A percentile compares a stretch with the other conserved stretches of the same genome.
Evolutionary conservation across 805 yeast genomes (phyloP).

Genomic region (Starmera dryadoides): DNA sequence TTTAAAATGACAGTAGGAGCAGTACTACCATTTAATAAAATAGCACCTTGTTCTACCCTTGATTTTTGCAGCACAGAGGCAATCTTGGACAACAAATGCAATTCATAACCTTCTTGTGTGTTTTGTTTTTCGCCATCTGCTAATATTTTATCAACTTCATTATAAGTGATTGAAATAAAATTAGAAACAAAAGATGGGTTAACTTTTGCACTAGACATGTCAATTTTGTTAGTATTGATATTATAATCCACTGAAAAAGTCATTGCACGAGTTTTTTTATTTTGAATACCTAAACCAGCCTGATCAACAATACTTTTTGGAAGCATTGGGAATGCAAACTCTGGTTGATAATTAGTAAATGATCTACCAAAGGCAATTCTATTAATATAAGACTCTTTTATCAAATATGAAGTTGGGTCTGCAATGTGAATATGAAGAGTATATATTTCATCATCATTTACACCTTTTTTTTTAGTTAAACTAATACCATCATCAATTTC

Average conservation of each 20-base stretch:
- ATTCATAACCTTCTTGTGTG: constrained; percentile 23
- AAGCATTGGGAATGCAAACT: constrained; percentile 58
- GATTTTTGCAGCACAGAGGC: constrained; percentile 20
- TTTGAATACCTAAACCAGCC: constrained; percentile 44
- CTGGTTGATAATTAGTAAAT: constrained; percentile 69
- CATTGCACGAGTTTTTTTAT: constrained; percentile 37
- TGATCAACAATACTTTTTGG: constrained; percentile 47
- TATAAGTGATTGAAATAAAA: constrained; percentile 54
- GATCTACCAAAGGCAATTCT: constrained; percentile 54
- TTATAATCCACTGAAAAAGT: constrained; percentile 32
- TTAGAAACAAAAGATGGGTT: constrained; percentile 34
- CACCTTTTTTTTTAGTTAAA: constrained; percentile 26
- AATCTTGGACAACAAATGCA: constrained; percentile 27
- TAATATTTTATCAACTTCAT: constrained; percentile 49
- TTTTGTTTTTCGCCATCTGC: constrained; percentile 2
- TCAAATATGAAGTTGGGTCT: constrained; percentile 69
- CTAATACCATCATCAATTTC: constrained; percentile 95
- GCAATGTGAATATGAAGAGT: constrained; percentile 72
- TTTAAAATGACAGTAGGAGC: background rate
- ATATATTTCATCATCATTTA: constrained; percentile 21
- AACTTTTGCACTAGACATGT: constrained; percentile 24
- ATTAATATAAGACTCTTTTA: constrained; percentile 26
- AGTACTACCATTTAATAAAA: constrained; percentile 29
- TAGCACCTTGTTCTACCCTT: constrained; percentile 31
- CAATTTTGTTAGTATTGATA: constrained; percentile 13